A percentile compares a stretch with the other conserved stretches of the same genome.
phyloP scores from a whole-genome alignment of 108 stramenopile species.

The Aureococcus anophagefferens region DNA sequence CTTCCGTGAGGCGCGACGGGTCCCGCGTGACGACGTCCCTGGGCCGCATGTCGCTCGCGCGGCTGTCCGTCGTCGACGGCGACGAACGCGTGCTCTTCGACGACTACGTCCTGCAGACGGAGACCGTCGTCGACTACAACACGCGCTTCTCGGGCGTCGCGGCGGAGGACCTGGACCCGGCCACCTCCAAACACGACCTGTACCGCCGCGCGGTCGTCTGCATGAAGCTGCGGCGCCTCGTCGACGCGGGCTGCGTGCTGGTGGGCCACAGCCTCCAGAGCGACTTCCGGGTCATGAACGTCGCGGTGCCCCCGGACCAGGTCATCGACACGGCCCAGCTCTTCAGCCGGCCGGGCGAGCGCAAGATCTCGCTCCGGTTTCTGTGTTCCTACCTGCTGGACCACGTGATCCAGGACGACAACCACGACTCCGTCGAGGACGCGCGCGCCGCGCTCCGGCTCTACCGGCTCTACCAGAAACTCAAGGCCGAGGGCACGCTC shows the following conservation, averaged over 20 bases:
- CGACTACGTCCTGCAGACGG: slow-evolving; percentile 78
- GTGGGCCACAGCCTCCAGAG: slow-evolving; percentile 74
- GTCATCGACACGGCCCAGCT: slow-evolving; percentile 88
- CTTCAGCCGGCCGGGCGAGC: slow-evolving; percentile 62
- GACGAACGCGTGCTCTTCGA: slow-evolving; percentile 63
- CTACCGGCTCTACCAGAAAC: slow-evolving; percentile 48
- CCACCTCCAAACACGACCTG: slow-evolving; percentile 62
- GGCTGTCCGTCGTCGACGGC: slow-evolving; percentile 68
- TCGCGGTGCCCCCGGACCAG: slow-evolving; percentile 73
- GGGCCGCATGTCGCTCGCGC: slow-evolving; percentile 67
- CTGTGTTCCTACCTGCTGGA: slow-evolving; percentile 71
- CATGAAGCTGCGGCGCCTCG: slow-evolving; percentile 67
- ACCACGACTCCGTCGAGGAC: slow-evolving; percentile 91
- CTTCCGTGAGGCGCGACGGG: slow-evolving; percentile 34
- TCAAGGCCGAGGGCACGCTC: slow-evolving; percentile 57
- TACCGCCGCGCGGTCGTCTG: slow-evolving; percentile 70
- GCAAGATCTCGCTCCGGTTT: slow-evolving; percentile 81
- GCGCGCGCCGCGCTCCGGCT: slow-evolving; percentile 64
- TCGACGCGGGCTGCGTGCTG: slow-evolving; percentile 72
- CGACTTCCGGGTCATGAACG: slow-evolving; percentile 75
- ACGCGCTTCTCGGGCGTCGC: slow-evolving; percentile 86
- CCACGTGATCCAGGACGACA: slow-evolving; percentile 82
- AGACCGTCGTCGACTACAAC: slow-evolving; percentile 82
- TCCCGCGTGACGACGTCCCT: slow-evolving; percentile 60
- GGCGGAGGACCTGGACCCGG: slow-evolving; percentile 70